Conservation (phyloP, 805 yeast species). For the Kazachstania taianensis region DNA sequence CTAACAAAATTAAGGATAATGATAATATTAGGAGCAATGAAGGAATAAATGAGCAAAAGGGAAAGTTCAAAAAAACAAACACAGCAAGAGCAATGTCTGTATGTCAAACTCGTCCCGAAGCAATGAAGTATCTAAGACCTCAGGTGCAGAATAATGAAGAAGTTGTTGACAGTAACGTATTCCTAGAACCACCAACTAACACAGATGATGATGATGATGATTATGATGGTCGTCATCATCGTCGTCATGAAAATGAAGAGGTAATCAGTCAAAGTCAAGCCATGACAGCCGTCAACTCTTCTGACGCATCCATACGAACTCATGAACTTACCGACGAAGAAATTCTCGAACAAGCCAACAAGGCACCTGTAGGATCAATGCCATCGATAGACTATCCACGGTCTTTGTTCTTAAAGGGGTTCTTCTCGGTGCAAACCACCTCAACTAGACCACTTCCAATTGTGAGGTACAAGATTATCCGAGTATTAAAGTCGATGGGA, state of each 20-base stretch:
- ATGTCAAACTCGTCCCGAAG: slow-evolving; percentile 53
- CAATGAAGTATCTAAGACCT: slow-evolving; percentile 31
- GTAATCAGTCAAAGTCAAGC: too few relatives aligned
- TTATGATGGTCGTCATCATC: background rate
- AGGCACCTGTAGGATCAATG: slow-evolving; percentile 68
- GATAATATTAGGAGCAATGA: background rate
- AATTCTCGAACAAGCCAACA: slow-evolving; percentile 36
- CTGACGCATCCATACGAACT: background rate
- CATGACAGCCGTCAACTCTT: background rate
- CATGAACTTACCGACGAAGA: slow-evolving; percentile 34
- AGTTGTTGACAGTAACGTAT: slow-evolving; percentile 12
- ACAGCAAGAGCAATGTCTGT: slow-evolving; percentile 60
- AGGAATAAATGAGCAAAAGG: background rate
- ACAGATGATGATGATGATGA: slow-evolving; percentile 27
- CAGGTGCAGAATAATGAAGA: slow-evolving; percentile 13
- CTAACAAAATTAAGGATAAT: background rate
- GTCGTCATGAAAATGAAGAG: background rate
- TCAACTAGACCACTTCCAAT: slow-evolving; percentile 85
- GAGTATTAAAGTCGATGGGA: slow-evolving; percentile 60
- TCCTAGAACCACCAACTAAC: slow-evolving; percentile 22
- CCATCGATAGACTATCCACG: slow-evolving; percentile 89
- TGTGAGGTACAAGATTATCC: slow-evolving; percentile 72
- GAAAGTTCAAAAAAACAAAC: background rate
- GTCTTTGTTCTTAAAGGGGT: slow-evolving; percentile 82
- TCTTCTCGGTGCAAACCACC: slow-evolving; percentile 89